A percentile compares a stretch with the other conserved stretches of the same genome.
These are phyloP conservation scores for Primulina huaijiensis DNA, from an alignment of 257 asterid species.

Conservation along the genomic window DNA sequence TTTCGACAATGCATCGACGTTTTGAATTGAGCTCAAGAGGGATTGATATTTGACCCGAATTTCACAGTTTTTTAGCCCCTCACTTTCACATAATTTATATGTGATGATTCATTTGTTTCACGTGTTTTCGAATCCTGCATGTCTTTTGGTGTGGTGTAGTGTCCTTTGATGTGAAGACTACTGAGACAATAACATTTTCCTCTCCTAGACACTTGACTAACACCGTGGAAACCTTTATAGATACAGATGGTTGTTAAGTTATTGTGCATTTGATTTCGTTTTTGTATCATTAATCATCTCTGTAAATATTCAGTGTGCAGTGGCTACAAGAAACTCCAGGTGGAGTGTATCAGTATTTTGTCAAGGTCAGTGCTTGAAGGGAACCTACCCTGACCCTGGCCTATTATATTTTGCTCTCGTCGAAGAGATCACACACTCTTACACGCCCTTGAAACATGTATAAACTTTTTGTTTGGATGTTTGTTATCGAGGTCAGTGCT, in stretches of 20 bases:
- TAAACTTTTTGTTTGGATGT: too few species aligned
- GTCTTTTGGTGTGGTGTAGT: slow-evolving; percentile 1
- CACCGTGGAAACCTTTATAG: slow-evolving; percentile 16
- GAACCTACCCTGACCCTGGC: not conserved
- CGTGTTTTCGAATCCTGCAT: not conserved
- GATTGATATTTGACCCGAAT: slow-evolving; percentile 6
- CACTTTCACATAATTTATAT: not conserved
- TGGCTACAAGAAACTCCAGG: slow-evolving; percentile 61
- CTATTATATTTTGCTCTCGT: not conserved
- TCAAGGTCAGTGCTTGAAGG: slow-evolving; percentile 53
- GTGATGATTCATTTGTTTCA: slow-evolving; percentile 7
- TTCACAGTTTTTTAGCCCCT: not conserved
- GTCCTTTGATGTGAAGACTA: not conserved
- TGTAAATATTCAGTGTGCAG: slow-evolving; percentile 48
- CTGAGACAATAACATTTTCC: not conserved
- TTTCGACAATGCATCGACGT: not conserved
- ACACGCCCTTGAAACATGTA: not conserved
- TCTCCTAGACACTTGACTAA: not conserved
- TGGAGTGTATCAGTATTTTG: slow-evolving; percentile 85
- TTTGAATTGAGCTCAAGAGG: slow-evolving; percentile 6
- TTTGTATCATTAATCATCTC: slow-evolving; percentile 10
- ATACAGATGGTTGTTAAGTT: slow-evolving; percentile 8
- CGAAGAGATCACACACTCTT: not conserved
- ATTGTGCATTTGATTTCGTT: slow-evolving; percentile 12
- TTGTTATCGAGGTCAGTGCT: too few species aligned